Percentiles rank a stretch among this genome's conserved stretches.
These are phyloP conservation scores for Globisporangium uncinulatum DNA, from an alignment of 352 stramenopile species.

Conservation along the genomic window DNA sequence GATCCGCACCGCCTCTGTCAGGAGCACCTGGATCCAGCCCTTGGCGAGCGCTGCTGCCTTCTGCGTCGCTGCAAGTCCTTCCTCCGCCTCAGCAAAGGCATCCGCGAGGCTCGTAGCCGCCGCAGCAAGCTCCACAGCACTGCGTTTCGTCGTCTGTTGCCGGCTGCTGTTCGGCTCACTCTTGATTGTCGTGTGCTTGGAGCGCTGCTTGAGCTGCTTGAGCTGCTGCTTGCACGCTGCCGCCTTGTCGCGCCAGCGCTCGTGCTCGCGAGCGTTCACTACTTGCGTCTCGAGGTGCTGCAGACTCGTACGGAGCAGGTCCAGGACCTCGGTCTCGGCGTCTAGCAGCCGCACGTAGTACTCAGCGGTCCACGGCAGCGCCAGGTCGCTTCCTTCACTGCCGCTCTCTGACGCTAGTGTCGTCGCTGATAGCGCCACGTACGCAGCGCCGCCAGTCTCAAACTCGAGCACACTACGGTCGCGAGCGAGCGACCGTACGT, in stretches of 20 bases:
- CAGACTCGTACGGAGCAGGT: constrained; percentile 34
- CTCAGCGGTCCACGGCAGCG: constrained; percentile 66
- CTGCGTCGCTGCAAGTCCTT: constrained; percentile 23
- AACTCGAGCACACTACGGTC: constrained; percentile 52
- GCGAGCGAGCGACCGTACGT: constrained; percentile 38
- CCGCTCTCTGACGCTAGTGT: neutral
- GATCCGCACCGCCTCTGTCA: constrained; percentile 39
- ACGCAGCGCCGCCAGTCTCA: constrained; percentile 32
- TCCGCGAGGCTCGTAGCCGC: constrained; percentile 46
- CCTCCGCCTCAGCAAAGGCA: constrained; percentile 42
- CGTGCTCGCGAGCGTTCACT: constrained; percentile 29
- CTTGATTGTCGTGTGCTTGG: constrained; percentile 15
- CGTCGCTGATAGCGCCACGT: constrained; percentile 24
- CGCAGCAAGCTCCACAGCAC: constrained; percentile 17
- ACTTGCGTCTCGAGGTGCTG: constrained; percentile 29
- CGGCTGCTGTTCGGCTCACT: neutral
- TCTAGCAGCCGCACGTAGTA: constrained; percentile 59
- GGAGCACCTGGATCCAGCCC: constrained; percentile 36
- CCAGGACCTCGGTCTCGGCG: constrained; percentile 43
- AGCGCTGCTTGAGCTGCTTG: constrained; percentile 22
- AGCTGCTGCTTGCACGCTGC: constrained; percentile 47
- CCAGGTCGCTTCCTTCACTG: constrained; percentile 23
- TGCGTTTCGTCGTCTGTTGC: constrained; percentile 4
- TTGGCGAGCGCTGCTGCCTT: constrained; percentile 35
- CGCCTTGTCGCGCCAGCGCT: constrained; percentile 31